phyloP scores from a whole-genome alignment of 2,329 filamentous ascomycete species.

The Ceratocystis harringtonii region DNA sequence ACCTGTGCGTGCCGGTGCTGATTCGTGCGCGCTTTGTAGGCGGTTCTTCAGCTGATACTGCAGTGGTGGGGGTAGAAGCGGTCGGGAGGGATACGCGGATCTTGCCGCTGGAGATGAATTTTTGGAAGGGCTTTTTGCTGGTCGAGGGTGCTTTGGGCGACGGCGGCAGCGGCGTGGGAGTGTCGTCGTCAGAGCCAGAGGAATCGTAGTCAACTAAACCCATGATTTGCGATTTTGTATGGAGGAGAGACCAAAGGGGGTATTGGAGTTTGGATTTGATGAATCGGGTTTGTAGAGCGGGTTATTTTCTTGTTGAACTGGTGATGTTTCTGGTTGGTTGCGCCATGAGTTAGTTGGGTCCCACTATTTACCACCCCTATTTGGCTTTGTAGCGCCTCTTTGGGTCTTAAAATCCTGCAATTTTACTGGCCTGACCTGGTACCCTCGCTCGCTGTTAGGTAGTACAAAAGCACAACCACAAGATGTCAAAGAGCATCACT shows the following conservation, averaged over 20 bases:
- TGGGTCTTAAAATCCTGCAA: too few relatives aligned
- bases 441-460: too few relatives aligned
- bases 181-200: constrained; percentile 58
- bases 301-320: too few relatives aligned
- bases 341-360: too few relatives aligned
- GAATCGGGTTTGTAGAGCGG: background rate
- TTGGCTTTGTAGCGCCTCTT: too few relatives aligned
- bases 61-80: constrained; percentile 27
- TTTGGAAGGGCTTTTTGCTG: constrained; percentile 50
- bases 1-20: constrained; percentile 45
- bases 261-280: background rate
- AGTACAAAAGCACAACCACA: too few relatives aligned
- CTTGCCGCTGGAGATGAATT: constrained; percentile 71
- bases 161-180: constrained; percentile 23
- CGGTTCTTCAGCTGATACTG: constrained; percentile 28
- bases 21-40: constrained; percentile 58
- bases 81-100: constrained; percentile 65
- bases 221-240: constrained; percentile 35
- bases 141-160: constrained; percentile 23
- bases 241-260: background rate
- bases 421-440: too few relatives aligned
- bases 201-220: constrained; percentile 63
- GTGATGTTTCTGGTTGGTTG: too few relatives aligned
- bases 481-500: too few relatives aligned
- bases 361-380: too few relatives aligned